phyloP scores from a whole-genome alignment of 176 grass and related monocot species.

The Pontederia crassipes region DNA sequence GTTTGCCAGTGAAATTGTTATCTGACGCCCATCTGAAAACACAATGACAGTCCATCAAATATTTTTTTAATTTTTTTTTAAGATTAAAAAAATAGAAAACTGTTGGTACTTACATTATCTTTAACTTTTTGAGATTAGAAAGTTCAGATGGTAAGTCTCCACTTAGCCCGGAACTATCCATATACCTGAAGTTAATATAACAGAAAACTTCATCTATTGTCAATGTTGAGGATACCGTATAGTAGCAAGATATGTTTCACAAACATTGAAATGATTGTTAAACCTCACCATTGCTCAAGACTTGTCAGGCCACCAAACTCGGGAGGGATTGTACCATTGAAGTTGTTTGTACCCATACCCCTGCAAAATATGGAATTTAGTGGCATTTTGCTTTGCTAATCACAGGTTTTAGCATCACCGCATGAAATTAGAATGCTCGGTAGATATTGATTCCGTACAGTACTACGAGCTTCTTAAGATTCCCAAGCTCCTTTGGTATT shows the following conservation, averaged over 20 bases:
- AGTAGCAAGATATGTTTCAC: neutral
- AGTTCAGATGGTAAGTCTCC: too few relatives aligned
- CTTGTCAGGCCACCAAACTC: slow-evolving; percentile 50
- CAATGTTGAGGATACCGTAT: neutral
- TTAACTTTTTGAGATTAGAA: too few relatives aligned
- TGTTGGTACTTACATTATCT: neutral
- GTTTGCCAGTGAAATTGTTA: too few relatives aligned
- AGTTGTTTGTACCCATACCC: slow-evolving; percentile 43
- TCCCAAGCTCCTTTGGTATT: slow-evolving; percentile 72
- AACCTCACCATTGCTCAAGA: slow-evolving; percentile 43
- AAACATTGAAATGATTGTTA: neutral
- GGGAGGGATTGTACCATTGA: slow-evolving; percentile 53
- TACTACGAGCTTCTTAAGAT: slow-evolving; percentile 32
- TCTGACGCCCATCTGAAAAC: too few relatives aligned
- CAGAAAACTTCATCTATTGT: neutral
- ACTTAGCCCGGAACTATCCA: neutral
- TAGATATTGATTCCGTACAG: slow-evolving; percentile 39
- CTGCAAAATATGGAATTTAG: slow-evolving; percentile 28
- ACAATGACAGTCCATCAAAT: too few relatives aligned
- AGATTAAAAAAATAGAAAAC: neutral
- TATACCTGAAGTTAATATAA: neutral
- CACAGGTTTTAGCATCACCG: neutral
- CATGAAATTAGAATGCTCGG: neutral
- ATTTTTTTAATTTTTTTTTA: neutral
- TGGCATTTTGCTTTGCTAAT: neutral